Conservation (phyloP, 1,284 basidiomycete species). For the Cutaneotrichosporon sp. region DNA sequence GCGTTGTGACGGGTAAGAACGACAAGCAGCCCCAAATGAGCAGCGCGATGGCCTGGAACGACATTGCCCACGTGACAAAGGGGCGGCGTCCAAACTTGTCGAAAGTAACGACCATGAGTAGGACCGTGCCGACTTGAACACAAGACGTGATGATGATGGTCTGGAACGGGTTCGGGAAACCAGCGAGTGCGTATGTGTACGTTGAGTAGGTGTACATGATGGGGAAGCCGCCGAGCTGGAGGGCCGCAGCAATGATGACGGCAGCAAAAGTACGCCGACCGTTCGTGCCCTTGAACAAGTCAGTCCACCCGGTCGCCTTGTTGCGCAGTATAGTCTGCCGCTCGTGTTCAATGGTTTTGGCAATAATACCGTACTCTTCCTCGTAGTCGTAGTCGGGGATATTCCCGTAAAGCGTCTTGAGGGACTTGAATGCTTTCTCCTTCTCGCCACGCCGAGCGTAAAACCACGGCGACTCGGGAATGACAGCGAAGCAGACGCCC, state of each 20-base stretch:
- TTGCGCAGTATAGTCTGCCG: conserved; percentile 1
- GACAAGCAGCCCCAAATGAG: conserved; percentile 2
- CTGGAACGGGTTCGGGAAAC: conserved; percentile 26
- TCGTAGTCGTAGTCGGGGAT: conserved; percentile 30
- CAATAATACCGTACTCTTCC: conserved; percentile 27
- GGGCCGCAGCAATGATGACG: conserved; percentile 11
- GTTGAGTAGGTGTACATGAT: conserved; percentile 24
- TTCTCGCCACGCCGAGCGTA: conserved; percentile 20
- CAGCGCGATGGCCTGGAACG: conserved; percentile 7
- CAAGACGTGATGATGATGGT: conserved; percentile 18
- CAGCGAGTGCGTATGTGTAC: conserved; percentile 26
- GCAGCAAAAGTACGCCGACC: conserved; percentile 20
- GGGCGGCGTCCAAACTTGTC: conserved; percentile 25
- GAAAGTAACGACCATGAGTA: conserved; percentile 5
- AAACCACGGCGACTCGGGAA: conserved; percentile 20
- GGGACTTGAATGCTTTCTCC: conserved; percentile 15
- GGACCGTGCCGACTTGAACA: conserved; percentile 6
- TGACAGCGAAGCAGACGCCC: conserved; percentile 6
- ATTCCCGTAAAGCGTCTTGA: conserved; percentile 23
- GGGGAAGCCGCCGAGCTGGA: conserved; percentile 19
- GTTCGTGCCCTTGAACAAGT: conserved; percentile 21
- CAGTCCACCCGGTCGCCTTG: not conserved
- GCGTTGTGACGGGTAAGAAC: not conserved
- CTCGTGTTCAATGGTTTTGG: conserved; percentile 24
- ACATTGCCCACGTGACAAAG: conserved; percentile 3